Base-by-base conservation (phyloP, 2,329 filamentous ascomycete species). In the Penicillium corylophilum region DNA sequence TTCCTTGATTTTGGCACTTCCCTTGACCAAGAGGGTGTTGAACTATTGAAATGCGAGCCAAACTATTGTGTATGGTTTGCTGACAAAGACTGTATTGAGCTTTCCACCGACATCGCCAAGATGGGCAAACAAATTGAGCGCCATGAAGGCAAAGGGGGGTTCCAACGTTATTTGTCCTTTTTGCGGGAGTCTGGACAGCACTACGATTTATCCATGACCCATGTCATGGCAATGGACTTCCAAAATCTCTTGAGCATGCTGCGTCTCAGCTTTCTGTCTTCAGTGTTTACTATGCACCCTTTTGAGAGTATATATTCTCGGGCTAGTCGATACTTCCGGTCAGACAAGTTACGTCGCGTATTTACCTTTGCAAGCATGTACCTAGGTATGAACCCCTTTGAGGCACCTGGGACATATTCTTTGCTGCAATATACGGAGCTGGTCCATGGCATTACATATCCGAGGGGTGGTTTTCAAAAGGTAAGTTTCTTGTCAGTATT, bases 361-460 rank as follows among this genome's bases (percentile, higher is more conserved):
- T 90, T 90, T 58, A 90, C 87, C 0, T 90, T 90, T 69, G 86
- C 83, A 18, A 89, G 85, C 61, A 91, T 90, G 87, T 90, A 91
- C 64, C 87, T 90, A 83, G 88, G 88, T 0, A 90, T 90, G 87
- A 85, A 79, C 48, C 88, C 88, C 0, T 90, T 87, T 65, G 85
- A 89, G 64, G 87, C 88, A 0, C 88, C 87, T 0, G 86, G 84
- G 3, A 90, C 87, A 1, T 90, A 90, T 71, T 85, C 81, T 44
- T 69, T 90, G 53, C 73, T 90, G 45, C 87, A 90, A 69, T 90
- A 90, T 67, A 87, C 87, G 0, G 87, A 90, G 71, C 71, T 89
- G 26, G 84, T 84, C 0, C 86, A 91, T 72, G 88, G 88, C 0
- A 89, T 91, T 39, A 87, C 86, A 83, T 90, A 68, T 59, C 65